These are phyloP conservation scores for Lagerstroemia speciosa DNA, from an alignment of 345 rosid species.

Conservation along the genomic window DNA sequence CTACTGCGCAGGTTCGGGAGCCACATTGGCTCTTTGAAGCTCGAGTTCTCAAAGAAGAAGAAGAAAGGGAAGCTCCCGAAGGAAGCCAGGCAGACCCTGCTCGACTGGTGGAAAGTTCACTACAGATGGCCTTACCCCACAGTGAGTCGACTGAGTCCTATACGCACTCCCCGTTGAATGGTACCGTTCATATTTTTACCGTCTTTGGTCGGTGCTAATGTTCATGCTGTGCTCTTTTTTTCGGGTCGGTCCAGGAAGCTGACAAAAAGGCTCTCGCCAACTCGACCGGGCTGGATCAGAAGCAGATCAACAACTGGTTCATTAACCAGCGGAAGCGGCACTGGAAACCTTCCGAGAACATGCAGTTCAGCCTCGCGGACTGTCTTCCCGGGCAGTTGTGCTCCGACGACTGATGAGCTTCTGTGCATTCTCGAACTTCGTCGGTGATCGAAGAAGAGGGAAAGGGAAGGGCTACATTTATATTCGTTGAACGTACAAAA, in stretches of 20 bases:
- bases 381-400: constrained; percentile 8
- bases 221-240: not conserved
- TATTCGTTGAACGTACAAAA: not conserved
- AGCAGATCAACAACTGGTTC: constrained; percentile 31
- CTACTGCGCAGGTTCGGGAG: constrained; percentile 15
- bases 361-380: constrained; percentile 20
- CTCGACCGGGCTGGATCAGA: constrained; percentile 24
- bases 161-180: too few relatives aligned
- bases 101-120: constrained; percentile 19
- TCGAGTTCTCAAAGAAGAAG: constrained; percentile 21
- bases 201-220: not conserved
- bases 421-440: not conserved
- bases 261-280: constrained; percentile 22
- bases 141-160: constrained; percentile 3
- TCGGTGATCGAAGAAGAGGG: not conserved
- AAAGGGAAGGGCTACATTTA: not conserved
- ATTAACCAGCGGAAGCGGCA: constrained; percentile 29
- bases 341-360: constrained; percentile 28
- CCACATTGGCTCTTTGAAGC: constrained; percentile 14
- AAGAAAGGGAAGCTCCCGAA: constrained; percentile 23
- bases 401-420: constrained; percentile 10
- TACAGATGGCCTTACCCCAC: constrained; percentile 24
- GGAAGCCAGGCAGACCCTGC: constrained; percentile 19
- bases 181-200: not conserved
- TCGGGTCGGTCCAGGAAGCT: constrained; percentile 13